Base-by-base conservation (phyloP, 2,329 filamentous ascomycete species). In the Claviceps sp. region DNA sequence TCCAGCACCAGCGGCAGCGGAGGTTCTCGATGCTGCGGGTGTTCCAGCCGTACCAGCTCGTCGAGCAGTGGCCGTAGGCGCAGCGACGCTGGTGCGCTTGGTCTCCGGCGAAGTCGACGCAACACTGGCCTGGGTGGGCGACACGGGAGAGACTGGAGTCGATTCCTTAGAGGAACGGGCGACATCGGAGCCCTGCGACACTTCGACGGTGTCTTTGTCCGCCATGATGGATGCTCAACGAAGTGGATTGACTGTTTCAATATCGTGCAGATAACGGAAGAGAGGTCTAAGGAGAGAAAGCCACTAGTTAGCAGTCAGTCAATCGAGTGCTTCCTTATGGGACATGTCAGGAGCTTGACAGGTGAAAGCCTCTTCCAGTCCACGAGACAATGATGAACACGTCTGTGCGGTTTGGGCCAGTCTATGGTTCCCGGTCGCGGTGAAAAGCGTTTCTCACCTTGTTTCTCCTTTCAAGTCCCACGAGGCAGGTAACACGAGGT, bases 121-220 rank as follows among this genome's bases (percentile, higher is more conserved):
- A 34, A 7, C 13, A 24, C 20, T 16, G 11, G 20, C 42, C 42
- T 44, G 22, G 8, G 20, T 16, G 11, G 42, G 42, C 20, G 61
- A 62, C 51, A 18, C 16, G 38, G 65, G 62, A 26, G 66, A 65
- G 26, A 61, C 60, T 51, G 65, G 58, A 51, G 61, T 61, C 16
- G 66, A 50, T 26, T 54, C 56, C 54, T 60, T 56, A 49, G 63
- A 61, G 48, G 61, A 61, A 36, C 58, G 51, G 18, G 56, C 54
- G 47, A 65, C 69, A 56, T 72, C 71, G 40, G 73, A 71, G 55
- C 64, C 67, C 59, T 72, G 69, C 52, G 68, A 65, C 53, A 69
- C 67, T 55, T 74, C 72, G 62, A 70, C 67, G 58, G 67, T 69
- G 58, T 74, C 72, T 56, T 66, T 63, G 58, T 76, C 73, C 59